A percentile compares a stretch with the other conserved stretches of the same genome.
Conservation (phyloP, 805 yeast species). For the Wickerhamomyces strasburgensis region DNA sequence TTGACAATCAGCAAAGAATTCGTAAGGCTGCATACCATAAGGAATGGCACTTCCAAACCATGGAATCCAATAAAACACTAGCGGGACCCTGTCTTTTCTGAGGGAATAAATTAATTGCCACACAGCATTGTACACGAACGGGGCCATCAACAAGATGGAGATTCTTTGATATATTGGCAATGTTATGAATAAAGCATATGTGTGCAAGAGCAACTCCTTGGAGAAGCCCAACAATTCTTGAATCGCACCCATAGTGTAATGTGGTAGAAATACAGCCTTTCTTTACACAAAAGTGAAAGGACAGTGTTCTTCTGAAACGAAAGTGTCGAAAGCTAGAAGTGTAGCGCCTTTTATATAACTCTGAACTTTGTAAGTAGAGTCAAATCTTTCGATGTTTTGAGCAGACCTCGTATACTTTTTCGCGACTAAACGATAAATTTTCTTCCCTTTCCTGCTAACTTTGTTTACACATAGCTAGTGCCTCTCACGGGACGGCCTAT, state of each 20-base stretch:
- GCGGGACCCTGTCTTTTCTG: constrained; percentile 78
- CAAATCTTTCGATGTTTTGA: constrained; percentile 11
- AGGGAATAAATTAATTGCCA: constrained; percentile 70
- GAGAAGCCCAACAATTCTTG: constrained; percentile 11
- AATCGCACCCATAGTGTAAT: constrained; percentile 19
- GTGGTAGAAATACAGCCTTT: too few relatives aligned
- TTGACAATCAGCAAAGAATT: constrained; percentile 76
- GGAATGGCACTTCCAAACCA: constrained; percentile 90
- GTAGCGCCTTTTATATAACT: too few relatives aligned
- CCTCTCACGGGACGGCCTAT: too few relatives aligned
- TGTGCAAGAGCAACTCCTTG: constrained; percentile 10
- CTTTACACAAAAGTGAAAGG: too few relatives aligned
- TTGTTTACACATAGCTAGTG: too few relatives aligned
- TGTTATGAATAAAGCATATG: constrained; percentile 24
- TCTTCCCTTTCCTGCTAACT: too few relatives aligned
- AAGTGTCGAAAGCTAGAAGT: too few relatives aligned
- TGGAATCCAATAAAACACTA: constrained; percentile 90
- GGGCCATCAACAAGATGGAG: constrained; percentile 33
- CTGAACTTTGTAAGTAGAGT: neutral
- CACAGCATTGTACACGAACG: constrained; percentile 57
- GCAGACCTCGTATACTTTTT: neutral
- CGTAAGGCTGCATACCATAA: constrained; percentile 93
- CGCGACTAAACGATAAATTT: neutral
- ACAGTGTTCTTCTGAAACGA: too few relatives aligned
- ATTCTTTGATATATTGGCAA: constrained; percentile 34